Base-by-base conservation (phyloP, 805 yeast species). In the Ogataea siamensis region DNA sequence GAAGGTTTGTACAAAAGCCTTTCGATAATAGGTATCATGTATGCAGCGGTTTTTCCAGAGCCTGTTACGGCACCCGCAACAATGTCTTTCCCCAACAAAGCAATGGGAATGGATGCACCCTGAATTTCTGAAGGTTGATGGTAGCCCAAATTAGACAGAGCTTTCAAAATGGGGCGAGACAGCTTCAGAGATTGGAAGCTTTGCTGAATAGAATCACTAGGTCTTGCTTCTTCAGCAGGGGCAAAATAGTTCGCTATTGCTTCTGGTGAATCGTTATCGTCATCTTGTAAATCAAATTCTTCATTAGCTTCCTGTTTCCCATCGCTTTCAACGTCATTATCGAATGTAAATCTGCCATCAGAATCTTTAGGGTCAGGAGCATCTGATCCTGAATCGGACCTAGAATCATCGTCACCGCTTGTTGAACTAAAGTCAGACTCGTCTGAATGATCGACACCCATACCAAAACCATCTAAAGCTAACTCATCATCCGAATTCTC, bases 11-110 rank as follows among this genome's bases (percentile, higher is more conserved):
- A 91, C 20, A 93, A 66, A 23, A 93, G 70, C 65, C 99, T 80
- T 66, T 93, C 99, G 44, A 93, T 78, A 30, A 89, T 87, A 10
- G 99, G 99, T 39, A 93, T 84, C 83, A 93, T 81, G 60, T 87
- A 93, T 1, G 99, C 99, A 2, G 97, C 99, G 16, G 99, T 93
- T 62, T 93, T 93, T 75, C 99, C 99, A 14, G 98, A 91, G 68
- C 99, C 99, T 4, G 99, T 93, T 16, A 87, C 96, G 23, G 99
- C 99, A 70, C 98, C 98, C 12, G 98, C 99, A 54, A 93, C 96
- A 35, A 93, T 79, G 64, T 93, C 99, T 58, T 87, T 91, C 54
- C 99, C 99, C 46, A 86, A 60, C 27, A 93, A 70, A 1, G 96
- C 96, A 40, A 91, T 80, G 10, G 99, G 99, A 45, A 93, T 89